Evolutionary conservation across 345 rosid genomes (phyloP), one percentile per base, ranked within the genome.

Genomic region (Stellera chamaejasme): DNA sequence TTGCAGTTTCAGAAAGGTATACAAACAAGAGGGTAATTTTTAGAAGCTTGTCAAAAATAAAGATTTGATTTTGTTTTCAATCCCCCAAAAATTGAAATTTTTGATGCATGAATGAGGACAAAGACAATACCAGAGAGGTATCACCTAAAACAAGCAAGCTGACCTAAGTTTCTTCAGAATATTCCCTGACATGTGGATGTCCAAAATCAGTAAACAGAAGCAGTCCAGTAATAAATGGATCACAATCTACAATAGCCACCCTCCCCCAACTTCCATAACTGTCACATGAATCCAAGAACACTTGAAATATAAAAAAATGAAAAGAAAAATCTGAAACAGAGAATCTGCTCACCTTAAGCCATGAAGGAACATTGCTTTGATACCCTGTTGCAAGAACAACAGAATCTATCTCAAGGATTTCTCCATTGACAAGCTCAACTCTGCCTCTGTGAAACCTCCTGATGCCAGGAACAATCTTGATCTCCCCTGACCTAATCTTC

Each of bases 341-440:
- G 19, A 48, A 13, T 27, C 42, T 56, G 7, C 66, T 72, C 61
- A 85, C 96, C 94, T 79, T 77, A 5, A 90, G 83, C 97, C 97
- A 90, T 48, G 81, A 87, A 66, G 93, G 96, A 39, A 90, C 97
- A 53, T 87, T 90, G 88, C 97, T 90, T 50, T 96, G 68, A 46
- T 90, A 90, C 3, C 97, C 97, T 11, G 97, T 90, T 48, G 97
- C 97, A 42, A 90, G 76, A 75, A 90, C 45, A 7, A 87, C 81
- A 13, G 93, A 77, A 58, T 87, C 97, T 50, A 90, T 64, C 52
- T 79, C 77, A 10, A 78, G 79, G 23, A 39, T 70, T 67, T 80
- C 45, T 0, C 96, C 84, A 69, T 87, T 72, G 2, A 82, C 68
- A 25, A 90, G 81, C 87, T 82, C 82, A 6, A 82, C 97, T 63